Base-by-base conservation (phyloP, 140 eudicot genomes). In the Flaveria floridana region DNA sequence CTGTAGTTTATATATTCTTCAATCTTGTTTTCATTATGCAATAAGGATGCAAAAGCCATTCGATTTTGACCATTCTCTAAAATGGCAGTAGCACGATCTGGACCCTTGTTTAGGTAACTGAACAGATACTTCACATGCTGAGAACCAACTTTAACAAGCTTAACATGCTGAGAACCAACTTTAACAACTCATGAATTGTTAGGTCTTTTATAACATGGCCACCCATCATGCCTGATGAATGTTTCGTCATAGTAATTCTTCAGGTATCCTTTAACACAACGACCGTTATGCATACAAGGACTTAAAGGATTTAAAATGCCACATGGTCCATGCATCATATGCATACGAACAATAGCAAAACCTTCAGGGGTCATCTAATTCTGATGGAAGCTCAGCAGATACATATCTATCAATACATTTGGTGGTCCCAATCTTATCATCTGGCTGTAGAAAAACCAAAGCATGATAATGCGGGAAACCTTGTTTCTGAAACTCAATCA, bases 301-400 rank as follows among this genome's bases (percentile, higher is more conserved):
- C 41, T 16, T 5, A 48, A 16, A 18, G 39, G 52, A 51, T 53
- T 62, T 2, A n/a, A 21, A 0, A 11, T 7, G 9, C 68, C 72
- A 25, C 71, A 74, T 46, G 62, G 76, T 2, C 76, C 68, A 13
- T 74, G 79, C 30, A 74, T 48, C 79, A 25, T 62, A n/a, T 53
- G 55, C 19, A 2, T 42, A 20, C 26, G 12, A 55, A 55, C 62
- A 18, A 6, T 3, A 1, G 6, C 50, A 64, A 64, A 64, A 7
- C 5, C 50, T 14, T 3, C 1, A 23, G 25, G 23, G 25, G 25
- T 23, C 25, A 23, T 23, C 25, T 23, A 23, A 23, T 23, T 23
- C 1, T 23, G 25, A 23, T 23, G 25, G 25, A 23, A 23, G 25
- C 0, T 23, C 25, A 23, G 25, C 0, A 3, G 50, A 34, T 30